A percentile compares a stretch with the other conserved stretches of the same genome.
Conservation (phyloP, 2,329 filamentous ascomycete genomes). For the Harringtonia aguacate region DNA sequence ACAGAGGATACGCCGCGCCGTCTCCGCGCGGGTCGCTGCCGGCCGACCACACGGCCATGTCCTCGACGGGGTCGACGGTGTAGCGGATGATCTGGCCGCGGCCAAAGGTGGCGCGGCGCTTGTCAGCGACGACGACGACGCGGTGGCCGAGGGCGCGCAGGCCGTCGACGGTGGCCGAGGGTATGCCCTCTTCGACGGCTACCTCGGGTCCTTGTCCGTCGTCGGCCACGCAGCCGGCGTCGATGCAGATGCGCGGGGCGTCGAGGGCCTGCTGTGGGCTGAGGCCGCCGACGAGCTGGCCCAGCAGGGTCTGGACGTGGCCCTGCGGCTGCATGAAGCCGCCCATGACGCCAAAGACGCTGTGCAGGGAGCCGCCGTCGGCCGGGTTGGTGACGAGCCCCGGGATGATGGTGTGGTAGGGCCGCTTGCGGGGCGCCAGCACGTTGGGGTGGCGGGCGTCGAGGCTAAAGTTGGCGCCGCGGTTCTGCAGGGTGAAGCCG, state of each 20-base stretch:
- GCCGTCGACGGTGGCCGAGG: slow-evolving; percentile 53
- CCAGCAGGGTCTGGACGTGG: slow-evolving; percentile 85
- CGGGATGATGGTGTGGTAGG: slow-evolving; percentile 97
- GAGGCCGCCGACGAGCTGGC: slow-evolving; percentile 72
- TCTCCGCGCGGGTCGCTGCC: slow-evolving; percentile 86
- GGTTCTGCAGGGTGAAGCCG: slow-evolving; percentile 86
- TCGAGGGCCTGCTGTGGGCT: slow-evolving; percentile 84
- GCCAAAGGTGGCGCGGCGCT: slow-evolving; percentile 62
- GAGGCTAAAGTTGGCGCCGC: slow-evolving; percentile 77
- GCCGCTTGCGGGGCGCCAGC: slow-evolving; percentile 71
- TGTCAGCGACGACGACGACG: slow-evolving; percentile 57
- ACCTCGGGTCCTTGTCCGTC: slow-evolving; percentile 53
- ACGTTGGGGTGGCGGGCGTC: slow-evolving; percentile 64
- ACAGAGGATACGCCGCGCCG: slow-evolving; percentile 53
- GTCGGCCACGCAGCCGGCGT: slow-evolving; percentile 52
- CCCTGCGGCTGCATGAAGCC: slow-evolving; percentile 98
- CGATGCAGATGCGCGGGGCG: slow-evolving; percentile 82
- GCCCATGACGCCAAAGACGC: slow-evolving; percentile 92
- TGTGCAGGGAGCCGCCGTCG: slow-evolving; percentile 68
- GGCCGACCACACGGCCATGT: slow-evolving; percentile 67
- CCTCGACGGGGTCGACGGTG: slow-evolving; percentile 59
- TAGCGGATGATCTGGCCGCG: slow-evolving; percentile 77
- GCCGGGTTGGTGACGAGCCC: slow-evolving; percentile 71
- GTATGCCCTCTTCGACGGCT: slow-evolving; percentile 74
- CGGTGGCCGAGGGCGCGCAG: slow-evolving; percentile 62